phyloP scores from a whole-genome alignment of 2,329 filamentous ascomycete genomes.

The Stagonosporopsis chrysanthemi region DNA sequence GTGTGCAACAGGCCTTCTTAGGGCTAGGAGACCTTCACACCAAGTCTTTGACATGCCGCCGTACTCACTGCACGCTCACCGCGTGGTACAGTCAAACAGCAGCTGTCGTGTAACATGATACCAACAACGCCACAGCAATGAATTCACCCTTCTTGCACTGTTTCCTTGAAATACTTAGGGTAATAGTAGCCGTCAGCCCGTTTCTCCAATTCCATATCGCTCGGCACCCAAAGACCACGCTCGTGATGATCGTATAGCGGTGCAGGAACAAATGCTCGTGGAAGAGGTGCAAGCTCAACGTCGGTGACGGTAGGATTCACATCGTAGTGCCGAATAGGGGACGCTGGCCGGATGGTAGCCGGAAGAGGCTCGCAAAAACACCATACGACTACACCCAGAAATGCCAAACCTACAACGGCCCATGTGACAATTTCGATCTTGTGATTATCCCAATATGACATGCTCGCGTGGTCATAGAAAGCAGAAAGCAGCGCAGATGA shows the following conservation, averaged over 20 bases:
- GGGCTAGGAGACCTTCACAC: neutral
- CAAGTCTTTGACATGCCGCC: neutral
- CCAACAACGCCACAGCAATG: neutral
- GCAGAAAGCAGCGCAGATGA: neutral
- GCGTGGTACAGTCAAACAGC: neutral
- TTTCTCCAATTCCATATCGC: neutral
- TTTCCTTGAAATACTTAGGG: neutral
- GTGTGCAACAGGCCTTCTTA: neutral
- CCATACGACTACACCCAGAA: neutral
- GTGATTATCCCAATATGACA: neutral
- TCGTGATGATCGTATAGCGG: neutral
- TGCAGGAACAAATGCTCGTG: neutral
- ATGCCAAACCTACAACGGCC: neutral
- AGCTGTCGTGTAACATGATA: no score
- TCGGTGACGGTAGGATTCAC: neutral
- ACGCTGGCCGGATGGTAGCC: neutral
- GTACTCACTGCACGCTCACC: neutral
- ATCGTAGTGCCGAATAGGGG: neutral
- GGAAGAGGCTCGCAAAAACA: neutral
- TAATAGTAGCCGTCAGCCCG: conserved; percentile 5
- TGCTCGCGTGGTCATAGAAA: neutral
- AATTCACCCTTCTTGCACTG: neutral
- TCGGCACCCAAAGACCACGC: neutral
- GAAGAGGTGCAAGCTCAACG: conserved; percentile 3
- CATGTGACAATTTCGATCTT: neutral